Percentiles rank a stretch among this genome's conserved stretches.
These are phyloP conservation scores for Leptosphaerulina australis DNA, from an alignment of 2,329 filamentous ascomycete genomes.

Conservation along the genomic window DNA sequence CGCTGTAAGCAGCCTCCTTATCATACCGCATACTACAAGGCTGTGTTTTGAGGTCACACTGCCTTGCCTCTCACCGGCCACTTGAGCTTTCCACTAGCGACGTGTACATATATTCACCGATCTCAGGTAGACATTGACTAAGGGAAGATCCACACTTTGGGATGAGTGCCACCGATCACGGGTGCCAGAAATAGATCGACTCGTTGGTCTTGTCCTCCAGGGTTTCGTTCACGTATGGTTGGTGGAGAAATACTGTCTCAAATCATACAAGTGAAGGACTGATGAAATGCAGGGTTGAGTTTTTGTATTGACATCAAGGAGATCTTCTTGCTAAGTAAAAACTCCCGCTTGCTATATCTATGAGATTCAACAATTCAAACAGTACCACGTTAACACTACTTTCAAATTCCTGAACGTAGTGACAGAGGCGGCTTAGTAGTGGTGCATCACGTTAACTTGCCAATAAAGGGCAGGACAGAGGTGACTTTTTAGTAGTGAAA, in stretches of 20 bases:
- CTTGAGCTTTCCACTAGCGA: too few relatives aligned
- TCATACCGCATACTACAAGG: not conserved
- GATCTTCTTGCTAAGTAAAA: not conserved
- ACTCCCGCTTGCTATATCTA: conserved; percentile 9
- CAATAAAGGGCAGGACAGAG: conserved; percentile 35
- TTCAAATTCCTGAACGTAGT: conserved; percentile 6
- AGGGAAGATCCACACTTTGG: too few relatives aligned
- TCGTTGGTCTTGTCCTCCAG: too few relatives aligned
- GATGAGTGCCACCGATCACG: too few relatives aligned
- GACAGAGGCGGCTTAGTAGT: conserved; percentile 46
- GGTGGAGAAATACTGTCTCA: too few relatives aligned
- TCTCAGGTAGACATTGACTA: too few relatives aligned
- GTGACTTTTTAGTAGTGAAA: conserved; percentile 35
- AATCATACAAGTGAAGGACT: too few relatives aligned
- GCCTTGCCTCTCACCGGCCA: not conserved
- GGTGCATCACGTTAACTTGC: conserved; percentile 46
- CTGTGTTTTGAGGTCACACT: not conserved
- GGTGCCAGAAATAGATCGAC: too few relatives aligned
- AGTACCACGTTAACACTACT: conserved; percentile 47
- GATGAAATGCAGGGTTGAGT: too few relatives aligned
- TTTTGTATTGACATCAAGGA: not conserved
- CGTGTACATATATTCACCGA: too few relatives aligned
- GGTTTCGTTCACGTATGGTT: too few relatives aligned
- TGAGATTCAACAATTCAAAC: conserved; percentile 3
- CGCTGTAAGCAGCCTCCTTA: not conserved